Evolutionary conservation across 306 rosid genomes (phyloP), one percentile per base, ranked within the genome.

Genomic region (Begonia peltatifolia): DNA sequence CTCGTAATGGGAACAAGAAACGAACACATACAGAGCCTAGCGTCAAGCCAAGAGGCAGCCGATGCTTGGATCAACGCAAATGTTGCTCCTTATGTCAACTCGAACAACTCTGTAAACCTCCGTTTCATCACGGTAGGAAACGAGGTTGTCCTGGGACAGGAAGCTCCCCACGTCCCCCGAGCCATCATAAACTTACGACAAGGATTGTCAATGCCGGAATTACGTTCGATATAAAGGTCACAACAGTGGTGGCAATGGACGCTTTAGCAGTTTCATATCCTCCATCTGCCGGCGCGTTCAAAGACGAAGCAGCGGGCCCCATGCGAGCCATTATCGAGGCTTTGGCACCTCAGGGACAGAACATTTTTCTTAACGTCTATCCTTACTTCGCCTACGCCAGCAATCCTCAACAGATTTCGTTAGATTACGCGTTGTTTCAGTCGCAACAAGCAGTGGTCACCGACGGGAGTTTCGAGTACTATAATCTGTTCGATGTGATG

Each of bases 311-410:
- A 3, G 13, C 51, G 0, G 7, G 47, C 46, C 71, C 59, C 22
- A 62, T 75, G 49, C 20, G 10, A 0, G 83, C 83, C 14, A 66
- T 84, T 9, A 50, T 73, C 5, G 6, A 16, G 1, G 78, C 73
- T 54, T 41, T 84, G 0, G 49, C 1, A 2, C 48, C 1, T 7
- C 68, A 70, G 13, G 77, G 65, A 0, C 14, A 84, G n/a, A 83
- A 83, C 15, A 84, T 84, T 55, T 82, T 84, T 12, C 75, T 62
- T 0, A 84, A 84, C 47, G 59, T 77, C 9, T 84, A 84, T 25
- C 79, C 94, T 0, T 84, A 77, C 44, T 61, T 80, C 7, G 59
- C 68, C 57, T 71, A 75, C 47, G 8, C 4, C 0, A 1, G 0
- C 0, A 1, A 68, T 35, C 58, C 47, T 14, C 36, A 17, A 15